Conservation (phyloP, 2,329 filamentous ascomycete genomes). For the Apiospora aurea region DNA sequence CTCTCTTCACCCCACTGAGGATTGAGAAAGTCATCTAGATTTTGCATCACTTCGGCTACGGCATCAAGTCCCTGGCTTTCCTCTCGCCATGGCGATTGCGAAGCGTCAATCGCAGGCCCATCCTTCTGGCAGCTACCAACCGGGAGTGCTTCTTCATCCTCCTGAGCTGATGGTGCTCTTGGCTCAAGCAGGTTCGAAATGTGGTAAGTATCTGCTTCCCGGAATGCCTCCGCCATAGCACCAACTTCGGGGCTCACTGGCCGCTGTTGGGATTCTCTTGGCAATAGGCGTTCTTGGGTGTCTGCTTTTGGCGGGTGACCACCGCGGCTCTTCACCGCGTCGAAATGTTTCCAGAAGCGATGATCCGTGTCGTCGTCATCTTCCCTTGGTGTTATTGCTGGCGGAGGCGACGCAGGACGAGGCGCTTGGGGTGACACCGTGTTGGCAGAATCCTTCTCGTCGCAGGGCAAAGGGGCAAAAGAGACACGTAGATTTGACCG, state of each 20-base stretch:
- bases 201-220: conserved; percentile 48
- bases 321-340: conserved; percentile 48
- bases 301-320: conserved; percentile 26
- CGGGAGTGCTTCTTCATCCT: conserved; percentile 24
- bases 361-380: conserved; percentile 42
- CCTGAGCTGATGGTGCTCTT: conserved; percentile 6
- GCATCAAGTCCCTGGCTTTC: conserved; percentile 45
- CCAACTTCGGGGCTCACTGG: conserved; percentile 49
- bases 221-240: conserved; percentile 59
- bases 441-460: conserved; percentile 35
- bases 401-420: conserved; percentile 53
- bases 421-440: conserved; percentile 26
- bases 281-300: conserved; percentile 46
- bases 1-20: conserved; percentile 46
- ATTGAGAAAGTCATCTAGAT: conserved; percentile 54
- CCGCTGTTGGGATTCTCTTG: conserved; percentile 51
- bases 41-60: conserved; percentile 53
- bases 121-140: conserved; percentile 25
- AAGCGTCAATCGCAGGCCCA: conserved; percentile 25
- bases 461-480: conserved; percentile 42
- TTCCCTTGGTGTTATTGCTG: conserved; percentile 43
- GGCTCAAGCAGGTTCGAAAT: not conserved
- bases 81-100: conserved; percentile 41
- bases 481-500: conserved; percentile 40
- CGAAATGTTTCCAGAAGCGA: conserved; percentile 57